A percentile compares a stretch with the other conserved stretches of the same genome.
Conservation (phyloP, 2,329 filamentous ascomycete species). For the Lasiodiplodia gonubiensis region DNA sequence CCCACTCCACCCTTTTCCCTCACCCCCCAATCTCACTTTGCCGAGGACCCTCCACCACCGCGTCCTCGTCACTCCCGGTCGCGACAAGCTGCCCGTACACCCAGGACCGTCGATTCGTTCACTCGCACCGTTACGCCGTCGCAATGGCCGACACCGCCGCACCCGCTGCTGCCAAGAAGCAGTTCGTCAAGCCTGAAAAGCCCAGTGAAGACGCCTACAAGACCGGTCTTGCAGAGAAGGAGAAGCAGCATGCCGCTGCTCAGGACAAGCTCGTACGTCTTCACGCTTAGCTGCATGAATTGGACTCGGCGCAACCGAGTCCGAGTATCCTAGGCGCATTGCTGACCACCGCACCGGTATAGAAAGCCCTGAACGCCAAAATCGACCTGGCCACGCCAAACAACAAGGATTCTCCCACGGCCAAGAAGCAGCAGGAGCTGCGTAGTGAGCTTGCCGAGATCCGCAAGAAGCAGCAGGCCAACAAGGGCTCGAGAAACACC, state of each 20-base stretch:
- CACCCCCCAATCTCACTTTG: background rate
- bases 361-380: constrained; percentile 89
- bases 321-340: background rate
- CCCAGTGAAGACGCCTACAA: constrained; percentile 88
- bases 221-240: constrained; percentile 75
- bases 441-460: constrained; percentile 83
- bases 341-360: constrained; percentile 33
- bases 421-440: constrained; percentile 85
- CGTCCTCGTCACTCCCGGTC: background rate
- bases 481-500: constrained; percentile 79
- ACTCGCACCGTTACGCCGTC: background rate
- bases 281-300: constrained; percentile 9
- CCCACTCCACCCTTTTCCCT: constrained; percentile 20
- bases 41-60: background rate
- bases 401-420: constrained; percentile 79
- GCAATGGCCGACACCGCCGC: constrained; percentile 37
- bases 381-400: constrained; percentile 82
- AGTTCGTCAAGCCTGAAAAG: constrained; percentile 70
- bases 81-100: background rate
- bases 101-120: background rate
- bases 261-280: constrained; percentile 69
- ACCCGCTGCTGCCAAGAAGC: constrained; percentile 20
- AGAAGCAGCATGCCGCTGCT: constrained; percentile 82
- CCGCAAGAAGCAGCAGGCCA: constrained; percentile 81
- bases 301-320: constrained; percentile 4